Percentiles rank a stretch among this genome's conserved stretches.
These are phyloP conservation scores for Pugionium dolabratum DNA, from an alignment of 345 rosid species.

Conservation along the genomic window DNA sequence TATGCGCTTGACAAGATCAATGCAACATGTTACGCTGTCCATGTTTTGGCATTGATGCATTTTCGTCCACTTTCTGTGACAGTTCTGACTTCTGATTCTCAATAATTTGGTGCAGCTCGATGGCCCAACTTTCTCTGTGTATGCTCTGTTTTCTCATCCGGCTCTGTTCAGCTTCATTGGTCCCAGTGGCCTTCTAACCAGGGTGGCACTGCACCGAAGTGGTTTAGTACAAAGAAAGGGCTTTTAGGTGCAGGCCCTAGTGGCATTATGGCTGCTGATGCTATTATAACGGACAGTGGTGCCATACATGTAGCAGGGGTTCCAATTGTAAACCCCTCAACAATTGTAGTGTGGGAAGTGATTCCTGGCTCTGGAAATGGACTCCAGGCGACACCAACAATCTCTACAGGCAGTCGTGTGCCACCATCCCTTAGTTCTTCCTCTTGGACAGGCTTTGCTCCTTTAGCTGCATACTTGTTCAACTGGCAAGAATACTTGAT, in stretches of 20 bases:
- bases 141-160: constrained; percentile 96
- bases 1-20: constrained; percentile 12
- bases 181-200: constrained; percentile 93
- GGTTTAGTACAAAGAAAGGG: constrained; percentile 98
- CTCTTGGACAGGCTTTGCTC: constrained; percentile 96
- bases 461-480: constrained; percentile 90
- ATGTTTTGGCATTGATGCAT: constrained; percentile 4
- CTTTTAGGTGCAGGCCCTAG: constrained; percentile 99
- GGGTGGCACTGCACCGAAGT: constrained; percentile 60
- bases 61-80: not conserved
- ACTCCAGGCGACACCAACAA: constrained; percentile 75
- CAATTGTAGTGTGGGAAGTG: constrained; percentile 99
- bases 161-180: constrained; percentile 98
- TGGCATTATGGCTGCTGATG: constrained; percentile 99
- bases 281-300: constrained; percentile 92
- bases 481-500: constrained; percentile 95
- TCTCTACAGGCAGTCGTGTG: constrained; percentile 60
- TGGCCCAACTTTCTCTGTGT: constrained; percentile 99
- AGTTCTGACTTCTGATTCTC: constrained; percentile 16
- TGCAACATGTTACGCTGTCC: constrained; percentile 15
- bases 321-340: constrained; percentile 97
- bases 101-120: constrained; percentile 66
- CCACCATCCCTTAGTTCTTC: constrained; percentile 91
- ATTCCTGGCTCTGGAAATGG: constrained; percentile 96
- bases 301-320: constrained; percentile 99